phyloP scores from a whole-genome alignment of 176 grass and related monocot genomes.

The Musa acuminata region DNA sequence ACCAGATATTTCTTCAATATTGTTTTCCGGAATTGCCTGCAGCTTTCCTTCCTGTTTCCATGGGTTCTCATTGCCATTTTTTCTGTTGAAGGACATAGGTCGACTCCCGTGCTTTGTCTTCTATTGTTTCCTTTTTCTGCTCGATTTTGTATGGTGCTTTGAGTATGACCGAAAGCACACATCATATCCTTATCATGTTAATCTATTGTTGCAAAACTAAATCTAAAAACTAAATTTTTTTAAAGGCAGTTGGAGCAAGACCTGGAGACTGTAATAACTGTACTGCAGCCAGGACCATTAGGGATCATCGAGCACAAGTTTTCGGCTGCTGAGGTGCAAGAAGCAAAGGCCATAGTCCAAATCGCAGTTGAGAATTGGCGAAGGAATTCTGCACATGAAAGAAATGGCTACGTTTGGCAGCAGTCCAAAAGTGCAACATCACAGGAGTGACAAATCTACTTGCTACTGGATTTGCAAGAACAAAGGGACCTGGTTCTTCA shows the following conservation, averaged over 20 bases:
- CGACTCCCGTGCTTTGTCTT: too few species aligned
- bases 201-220: background rate
- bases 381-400: constrained; percentile 37
- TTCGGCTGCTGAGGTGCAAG: constrained; percentile 41
- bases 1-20: background rate
- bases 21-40: background rate
- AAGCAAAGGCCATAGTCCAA: constrained; percentile 45
- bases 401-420: constrained; percentile 6
- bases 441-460: background rate
- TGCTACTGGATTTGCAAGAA: background rate
- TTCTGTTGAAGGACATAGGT: background rate
- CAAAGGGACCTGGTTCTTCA: background rate
- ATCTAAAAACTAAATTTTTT: background rate
- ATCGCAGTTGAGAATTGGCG: constrained; percentile 57
- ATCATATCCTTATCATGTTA: background rate
- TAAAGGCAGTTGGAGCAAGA: constrained; percentile 80
- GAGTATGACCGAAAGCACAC: background rate
- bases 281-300: constrained; percentile 70
- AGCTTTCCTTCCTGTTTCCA: background rate
- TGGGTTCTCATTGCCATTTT: background rate
- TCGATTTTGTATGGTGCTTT: background rate
- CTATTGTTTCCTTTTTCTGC: background rate
- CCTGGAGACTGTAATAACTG: constrained; percentile 75
- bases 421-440: background rate
- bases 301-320: constrained; percentile 86